Conservation (phyloP, 179 eudicot species). For the Spergularia azorica region DNA sequence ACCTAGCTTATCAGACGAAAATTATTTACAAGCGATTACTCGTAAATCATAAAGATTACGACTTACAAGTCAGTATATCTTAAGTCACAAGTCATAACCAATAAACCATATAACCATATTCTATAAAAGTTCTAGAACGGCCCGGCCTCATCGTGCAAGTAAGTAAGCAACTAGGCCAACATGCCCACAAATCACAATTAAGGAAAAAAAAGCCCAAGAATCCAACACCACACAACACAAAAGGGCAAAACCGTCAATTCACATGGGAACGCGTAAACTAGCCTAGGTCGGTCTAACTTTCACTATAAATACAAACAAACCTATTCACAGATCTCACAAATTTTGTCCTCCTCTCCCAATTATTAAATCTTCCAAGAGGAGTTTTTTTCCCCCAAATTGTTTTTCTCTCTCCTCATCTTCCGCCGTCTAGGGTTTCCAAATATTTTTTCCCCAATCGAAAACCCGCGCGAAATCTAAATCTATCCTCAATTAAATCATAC, state of each 20-base stretch:
- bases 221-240: neutral
- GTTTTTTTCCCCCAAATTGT: neutral
- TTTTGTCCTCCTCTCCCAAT: neutral
- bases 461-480: neutral
- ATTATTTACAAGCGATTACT: too few relatives aligned
- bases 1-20: too few relatives aligned
- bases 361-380: neutral
- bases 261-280: constrained; percentile 19
- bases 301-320: constrained; percentile 21
- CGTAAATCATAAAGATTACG: too few relatives aligned
- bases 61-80: too few relatives aligned
- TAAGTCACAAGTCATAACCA: too few relatives aligned
- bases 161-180: too few relatives aligned
- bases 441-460: neutral
- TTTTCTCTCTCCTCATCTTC: constrained; percentile 3
- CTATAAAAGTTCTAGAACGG: too few relatives aligned
- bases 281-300: neutral
- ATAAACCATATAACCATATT: too few relatives aligned
- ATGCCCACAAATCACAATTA: too few relatives aligned
- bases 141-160: too few relatives aligned
- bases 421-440: constrained; percentile 32
- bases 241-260: constrained; percentile 10
- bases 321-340: neutral
- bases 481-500: neutral
- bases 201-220: neutral